Conservation (phyloP, 345 rosid genomes). For the Bruguiera parviflora region DNA sequence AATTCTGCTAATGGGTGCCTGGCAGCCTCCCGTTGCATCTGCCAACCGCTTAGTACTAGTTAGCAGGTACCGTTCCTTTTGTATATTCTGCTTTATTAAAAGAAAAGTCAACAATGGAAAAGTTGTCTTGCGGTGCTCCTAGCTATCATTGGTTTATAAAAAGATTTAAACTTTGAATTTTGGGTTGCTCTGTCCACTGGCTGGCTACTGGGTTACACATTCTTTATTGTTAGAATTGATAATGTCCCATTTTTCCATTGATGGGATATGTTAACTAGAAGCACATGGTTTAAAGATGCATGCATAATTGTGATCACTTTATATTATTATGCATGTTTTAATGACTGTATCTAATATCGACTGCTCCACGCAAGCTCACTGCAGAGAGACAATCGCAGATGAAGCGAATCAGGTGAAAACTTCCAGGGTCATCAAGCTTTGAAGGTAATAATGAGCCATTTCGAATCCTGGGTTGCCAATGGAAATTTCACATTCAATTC, state of each 20-base stretch:
- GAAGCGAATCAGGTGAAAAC: slow-evolving; percentile 5
- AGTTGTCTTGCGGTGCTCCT: too few relatives aligned
- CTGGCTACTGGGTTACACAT: too few relatives aligned
- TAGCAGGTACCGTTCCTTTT: too few relatives aligned
- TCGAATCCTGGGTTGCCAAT: slow-evolving; percentile 1
- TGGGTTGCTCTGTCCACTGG: neutral
- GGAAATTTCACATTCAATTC: slow-evolving; percentile 1
- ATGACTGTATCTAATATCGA: too few relatives aligned
- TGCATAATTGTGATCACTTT: neutral
- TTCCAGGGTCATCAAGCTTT: slow-evolving; percentile 9
- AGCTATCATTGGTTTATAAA: neutral
- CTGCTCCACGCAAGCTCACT: neutral
- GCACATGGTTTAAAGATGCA: slow-evolving; percentile 12
- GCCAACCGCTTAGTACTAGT: too few relatives aligned
- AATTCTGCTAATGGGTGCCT: too few relatives aligned
- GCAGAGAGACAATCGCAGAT: slow-evolving; percentile 1
- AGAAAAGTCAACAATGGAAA: too few relatives aligned
- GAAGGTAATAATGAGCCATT: neutral
- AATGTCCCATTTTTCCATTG: slow-evolving; percentile 12
- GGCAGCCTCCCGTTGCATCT: too few relatives aligned
- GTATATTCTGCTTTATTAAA: too few relatives aligned
- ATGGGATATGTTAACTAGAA: slow-evolving; percentile 18
- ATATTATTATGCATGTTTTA: neutral
- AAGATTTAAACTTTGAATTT: slow-evolving; percentile 3
- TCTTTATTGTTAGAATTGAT: neutral